Percentiles rank a stretch among this genome's conserved stretches.
Conservation (phyloP, 2,329 filamentous ascomycete species). For the Gnomoniopsis sp. region DNA sequence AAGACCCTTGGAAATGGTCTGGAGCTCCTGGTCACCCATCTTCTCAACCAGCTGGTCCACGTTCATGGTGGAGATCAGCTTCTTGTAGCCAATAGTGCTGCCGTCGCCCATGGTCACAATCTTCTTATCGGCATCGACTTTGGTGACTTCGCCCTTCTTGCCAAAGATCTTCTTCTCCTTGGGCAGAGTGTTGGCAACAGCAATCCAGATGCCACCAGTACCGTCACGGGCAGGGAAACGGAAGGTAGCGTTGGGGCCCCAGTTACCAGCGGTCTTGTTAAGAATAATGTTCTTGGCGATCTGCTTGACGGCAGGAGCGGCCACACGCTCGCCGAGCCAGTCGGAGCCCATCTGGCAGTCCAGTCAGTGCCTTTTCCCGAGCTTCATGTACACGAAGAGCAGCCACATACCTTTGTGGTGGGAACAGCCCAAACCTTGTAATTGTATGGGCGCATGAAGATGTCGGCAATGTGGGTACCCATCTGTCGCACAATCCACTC, state of each 20-base stretch:
- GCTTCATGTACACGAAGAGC: neutral
- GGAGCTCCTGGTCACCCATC: slow-evolving; percentile 84
- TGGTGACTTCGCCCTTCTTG: slow-evolving; percentile 76
- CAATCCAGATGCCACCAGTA: slow-evolving; percentile 98
- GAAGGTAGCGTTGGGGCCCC: slow-evolving; percentile 98
- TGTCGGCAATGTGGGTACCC: slow-evolving; percentile 82
- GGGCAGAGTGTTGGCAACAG: slow-evolving; percentile 88
- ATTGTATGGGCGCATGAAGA: slow-evolving; percentile 99
- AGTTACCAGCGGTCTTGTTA: slow-evolving; percentile 93
- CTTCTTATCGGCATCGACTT: slow-evolving; percentile 84
- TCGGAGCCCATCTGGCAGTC: slow-evolving; percentile 85
- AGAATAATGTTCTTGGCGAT: slow-evolving; percentile 93
- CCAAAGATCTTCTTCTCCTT: slow-evolving; percentile 90
- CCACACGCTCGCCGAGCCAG: slow-evolving; percentile 98
- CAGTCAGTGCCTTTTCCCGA: slow-evolving; percentile 1
- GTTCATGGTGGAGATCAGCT: slow-evolving; percentile 93
- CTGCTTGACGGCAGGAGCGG: slow-evolving; percentile 90
- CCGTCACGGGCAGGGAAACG: slow-evolving; percentile 93
- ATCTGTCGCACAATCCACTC: slow-evolving; percentile 96
- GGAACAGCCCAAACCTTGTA: slow-evolving; percentile 99
- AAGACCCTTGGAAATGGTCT: slow-evolving; percentile 80
- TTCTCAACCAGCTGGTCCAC: slow-evolving; percentile 83
- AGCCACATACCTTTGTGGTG: slow-evolving; percentile 75
- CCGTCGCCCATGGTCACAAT: slow-evolving; percentile 78
- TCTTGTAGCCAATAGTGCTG: slow-evolving; percentile 84